Evolutionary conservation across 768 basidiomycete species (phyloP).

Genomic region (Rhizopogon vinicolor): DNA sequence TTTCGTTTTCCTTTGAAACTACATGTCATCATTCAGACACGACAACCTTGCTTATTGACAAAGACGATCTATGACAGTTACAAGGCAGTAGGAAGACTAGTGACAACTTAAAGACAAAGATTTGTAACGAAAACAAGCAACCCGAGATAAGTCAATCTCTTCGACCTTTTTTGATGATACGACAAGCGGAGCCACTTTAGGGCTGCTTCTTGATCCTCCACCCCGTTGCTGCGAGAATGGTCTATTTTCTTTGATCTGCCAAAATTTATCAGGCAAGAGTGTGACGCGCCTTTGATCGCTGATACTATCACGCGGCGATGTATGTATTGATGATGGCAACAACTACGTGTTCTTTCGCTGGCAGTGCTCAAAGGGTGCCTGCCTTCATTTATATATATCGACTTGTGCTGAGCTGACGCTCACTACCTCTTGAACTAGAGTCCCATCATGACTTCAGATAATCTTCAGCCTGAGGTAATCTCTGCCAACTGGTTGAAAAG

Average conservation of each 20-base stretch:
- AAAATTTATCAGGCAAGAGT: constrained; percentile 48
- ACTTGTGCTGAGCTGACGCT: too few species aligned
- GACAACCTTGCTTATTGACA: not conserved
- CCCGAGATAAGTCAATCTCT: too few species aligned
- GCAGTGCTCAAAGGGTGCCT: too few species aligned
- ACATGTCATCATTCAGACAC: not conserved
- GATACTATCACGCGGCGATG: too few species aligned
- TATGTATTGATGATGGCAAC: too few species aligned
- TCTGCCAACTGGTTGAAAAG: too few species aligned
- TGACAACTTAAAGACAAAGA: not conserved
- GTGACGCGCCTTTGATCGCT: too few species aligned
- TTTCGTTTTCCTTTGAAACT: not conserved
- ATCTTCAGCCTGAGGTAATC: too few species aligned
- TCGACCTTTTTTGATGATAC: not conserved
- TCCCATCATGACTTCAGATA: too few species aligned
- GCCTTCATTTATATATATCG: too few species aligned
- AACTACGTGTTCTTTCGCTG: too few species aligned
- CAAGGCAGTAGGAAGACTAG: not conserved
- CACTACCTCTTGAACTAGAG: too few species aligned
- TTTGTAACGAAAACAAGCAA: not conserved
- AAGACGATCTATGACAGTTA: not conserved
- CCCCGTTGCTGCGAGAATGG: not conserved
- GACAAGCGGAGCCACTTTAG: not conserved
- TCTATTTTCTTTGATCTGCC: constrained; percentile 29
- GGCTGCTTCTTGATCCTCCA: not conserved